Evolutionary conservation across 495 filamentous ascomycete genomes (phyloP).

Genomic region (Evernia prunastri): DNA sequence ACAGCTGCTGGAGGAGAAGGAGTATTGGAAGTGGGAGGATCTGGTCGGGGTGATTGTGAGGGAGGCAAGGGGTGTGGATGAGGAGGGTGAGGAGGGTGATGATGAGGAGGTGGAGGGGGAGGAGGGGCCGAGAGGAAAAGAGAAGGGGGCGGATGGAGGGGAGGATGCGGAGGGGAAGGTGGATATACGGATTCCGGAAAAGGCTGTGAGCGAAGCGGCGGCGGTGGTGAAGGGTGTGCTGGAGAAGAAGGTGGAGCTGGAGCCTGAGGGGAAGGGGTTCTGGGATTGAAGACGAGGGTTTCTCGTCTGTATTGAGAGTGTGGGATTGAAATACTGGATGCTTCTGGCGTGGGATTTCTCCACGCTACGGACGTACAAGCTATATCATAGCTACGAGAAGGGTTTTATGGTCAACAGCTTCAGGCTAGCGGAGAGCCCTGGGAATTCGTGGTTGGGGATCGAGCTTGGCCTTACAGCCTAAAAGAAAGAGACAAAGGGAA

Average conservation of each 20-base stretch:
- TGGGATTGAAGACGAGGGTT: background rate
- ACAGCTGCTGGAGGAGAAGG: conserved; percentile 1
- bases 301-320: background rate
- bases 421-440: background rate
- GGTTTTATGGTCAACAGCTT: background rate
- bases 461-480: background rate
- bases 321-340: background rate
- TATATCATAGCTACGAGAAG: background rate
- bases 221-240: conserved; percentile 15
- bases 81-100: background rate
- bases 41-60: conserved; percentile 1
- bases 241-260: conserved; percentile 10
- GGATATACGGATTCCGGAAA: conserved; percentile 15
- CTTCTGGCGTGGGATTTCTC: background rate
- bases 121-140: background rate
- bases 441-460: background rate
- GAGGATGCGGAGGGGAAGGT: background rate
- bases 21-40: conserved; percentile 1
- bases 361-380: background rate
- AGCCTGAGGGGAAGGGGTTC: conserved; percentile 11
- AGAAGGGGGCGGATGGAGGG: background rate
- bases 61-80: conserved; percentile 7
- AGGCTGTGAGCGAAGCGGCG: conserved; percentile 10
- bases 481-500: background rate
- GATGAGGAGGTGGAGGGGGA: background rate